phyloP scores from a whole-genome alignment of 2,329 filamentous ascomycete genomes.

The Cadophora luteo-olivacea region DNA sequence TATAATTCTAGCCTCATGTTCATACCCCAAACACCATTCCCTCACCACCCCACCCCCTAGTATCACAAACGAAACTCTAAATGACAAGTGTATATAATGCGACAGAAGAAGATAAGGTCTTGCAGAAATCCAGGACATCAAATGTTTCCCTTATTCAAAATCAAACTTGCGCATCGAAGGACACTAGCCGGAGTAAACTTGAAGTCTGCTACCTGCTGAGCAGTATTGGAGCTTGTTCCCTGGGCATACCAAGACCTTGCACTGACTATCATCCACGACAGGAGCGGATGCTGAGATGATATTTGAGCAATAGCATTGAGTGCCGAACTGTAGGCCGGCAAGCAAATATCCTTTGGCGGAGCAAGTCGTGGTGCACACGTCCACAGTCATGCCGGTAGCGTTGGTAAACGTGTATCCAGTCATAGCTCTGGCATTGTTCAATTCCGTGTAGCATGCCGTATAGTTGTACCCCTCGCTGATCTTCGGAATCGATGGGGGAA shows the following conservation, averaged over 20 bases:
- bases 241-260: slow-evolving; percentile 25
- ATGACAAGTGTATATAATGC: background rate
- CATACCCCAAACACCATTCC: background rate
- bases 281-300: slow-evolving; percentile 24
- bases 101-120: background rate
- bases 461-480: slow-evolving; percentile 21
- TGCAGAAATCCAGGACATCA: background rate
- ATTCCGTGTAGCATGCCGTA: slow-evolving; percentile 27
- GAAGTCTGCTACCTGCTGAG: slow-evolving; percentile 18
- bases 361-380: slow-evolving; percentile 44
- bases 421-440: slow-evolving; percentile 24
- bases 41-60: background rate
- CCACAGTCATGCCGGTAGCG: slow-evolving; percentile 33
- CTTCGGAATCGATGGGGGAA: slow-evolving; percentile 17
- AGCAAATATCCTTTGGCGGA: slow-evolving; percentile 34
- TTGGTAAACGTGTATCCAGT: slow-evolving; percentile 17
- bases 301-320: slow-evolving; percentile 41
- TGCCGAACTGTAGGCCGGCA: slow-evolving; percentile 46
- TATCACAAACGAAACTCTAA: background rate
- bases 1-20: background rate
- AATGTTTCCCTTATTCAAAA: background rate
- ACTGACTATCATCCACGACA: slow-evolving; percentile 20
- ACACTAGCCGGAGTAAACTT: slow-evolving; percentile 14
- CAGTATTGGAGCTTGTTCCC: slow-evolving; percentile 27
- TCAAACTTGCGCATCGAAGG: background rate